Conservation (phyloP, 2,329 filamentous ascomycete species). For the Macrophomina tecta region DNA sequence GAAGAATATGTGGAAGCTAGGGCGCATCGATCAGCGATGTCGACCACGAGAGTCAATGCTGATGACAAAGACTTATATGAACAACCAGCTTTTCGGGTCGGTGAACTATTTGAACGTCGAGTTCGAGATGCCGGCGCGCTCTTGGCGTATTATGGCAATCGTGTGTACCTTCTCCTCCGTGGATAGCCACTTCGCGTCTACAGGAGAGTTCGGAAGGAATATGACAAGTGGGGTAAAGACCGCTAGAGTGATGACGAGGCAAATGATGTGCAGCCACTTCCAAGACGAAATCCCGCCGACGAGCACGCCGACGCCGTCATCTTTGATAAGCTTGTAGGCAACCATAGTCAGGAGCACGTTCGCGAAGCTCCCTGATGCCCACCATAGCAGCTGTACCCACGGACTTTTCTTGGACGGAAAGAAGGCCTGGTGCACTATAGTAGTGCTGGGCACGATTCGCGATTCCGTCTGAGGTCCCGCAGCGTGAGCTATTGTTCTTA, state of each 20-base stretch:
- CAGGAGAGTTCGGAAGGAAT: background rate
- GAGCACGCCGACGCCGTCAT: background rate
- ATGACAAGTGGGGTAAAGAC: background rate
- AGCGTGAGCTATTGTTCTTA: background rate
- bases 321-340: constrained; percentile 3
- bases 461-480: background rate
- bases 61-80: background rate
- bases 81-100: constrained; percentile 63
- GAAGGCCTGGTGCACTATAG: background rate
- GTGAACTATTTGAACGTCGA: constrained; percentile 69
- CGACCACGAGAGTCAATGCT: too few species aligned
- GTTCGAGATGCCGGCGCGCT: constrained; percentile 65
- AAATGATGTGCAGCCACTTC: constrained; percentile 6
- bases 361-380: background rate
- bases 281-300: background rate
- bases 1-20: constrained; percentile 4
- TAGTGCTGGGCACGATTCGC: background rate
- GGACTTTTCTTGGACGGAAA: background rate
- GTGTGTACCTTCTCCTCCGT: background rate
- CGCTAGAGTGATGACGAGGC: background rate
- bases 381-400: constrained; percentile 1
- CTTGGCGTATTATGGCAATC: background rate
- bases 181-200: background rate
- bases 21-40: background rate
- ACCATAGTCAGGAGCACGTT: constrained; percentile 4